phyloP scores from a whole-genome alignment of 2,329 filamentous ascomycete species.

The Colletotrichum cereale region DNA sequence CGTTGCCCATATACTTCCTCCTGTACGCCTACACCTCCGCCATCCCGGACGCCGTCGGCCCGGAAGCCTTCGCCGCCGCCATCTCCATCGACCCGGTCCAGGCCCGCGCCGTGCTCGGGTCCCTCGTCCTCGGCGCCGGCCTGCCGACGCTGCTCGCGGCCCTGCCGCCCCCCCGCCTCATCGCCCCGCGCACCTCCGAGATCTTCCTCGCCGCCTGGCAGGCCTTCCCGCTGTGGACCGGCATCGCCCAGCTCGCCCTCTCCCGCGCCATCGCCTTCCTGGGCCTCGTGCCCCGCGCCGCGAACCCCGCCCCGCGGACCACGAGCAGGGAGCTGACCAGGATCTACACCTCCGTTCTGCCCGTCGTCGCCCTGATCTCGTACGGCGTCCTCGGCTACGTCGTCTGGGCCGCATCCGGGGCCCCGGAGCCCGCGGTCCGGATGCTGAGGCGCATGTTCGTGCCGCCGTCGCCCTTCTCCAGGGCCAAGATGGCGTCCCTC shows the following conservation, averaged over 20 bases:
- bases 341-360: slow-evolving; percentile 37
- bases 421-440: neutral
- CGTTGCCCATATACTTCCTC: slow-evolving; percentile 44
- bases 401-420: neutral
- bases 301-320: neutral
- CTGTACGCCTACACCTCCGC: slow-evolving; percentile 43
- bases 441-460: slow-evolving; percentile 35
- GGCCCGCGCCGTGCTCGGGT: slow-evolving; percentile 21
- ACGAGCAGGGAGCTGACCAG: slow-evolving; percentile 14
- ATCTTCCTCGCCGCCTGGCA: slow-evolving; percentile 44
- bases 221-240: slow-evolving; percentile 43
- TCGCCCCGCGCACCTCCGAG: slow-evolving; percentile 40
- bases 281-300: neutral
- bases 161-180: slow-evolving; percentile 38
- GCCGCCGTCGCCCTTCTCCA: slow-evolving; percentile 11
- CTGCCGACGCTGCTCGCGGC: slow-evolving; percentile 41
- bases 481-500: slow-evolving; percentile 22
- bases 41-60: slow-evolving; percentile 13
- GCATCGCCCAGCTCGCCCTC: slow-evolving; percentile 31
- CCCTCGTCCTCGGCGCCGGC: slow-evolving; percentile 41
- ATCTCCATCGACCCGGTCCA: slow-evolving; percentile 40
- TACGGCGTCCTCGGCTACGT: slow-evolving; percentile 33
- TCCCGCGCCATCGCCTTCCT: slow-evolving; percentile 13
- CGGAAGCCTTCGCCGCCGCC: slow-evolving; percentile 4
- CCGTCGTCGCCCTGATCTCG: slow-evolving; percentile 15